Evolutionary conservation across 805 yeast species (phyloP).

Genomic region (Kregervanrija fluxuum): DNA sequence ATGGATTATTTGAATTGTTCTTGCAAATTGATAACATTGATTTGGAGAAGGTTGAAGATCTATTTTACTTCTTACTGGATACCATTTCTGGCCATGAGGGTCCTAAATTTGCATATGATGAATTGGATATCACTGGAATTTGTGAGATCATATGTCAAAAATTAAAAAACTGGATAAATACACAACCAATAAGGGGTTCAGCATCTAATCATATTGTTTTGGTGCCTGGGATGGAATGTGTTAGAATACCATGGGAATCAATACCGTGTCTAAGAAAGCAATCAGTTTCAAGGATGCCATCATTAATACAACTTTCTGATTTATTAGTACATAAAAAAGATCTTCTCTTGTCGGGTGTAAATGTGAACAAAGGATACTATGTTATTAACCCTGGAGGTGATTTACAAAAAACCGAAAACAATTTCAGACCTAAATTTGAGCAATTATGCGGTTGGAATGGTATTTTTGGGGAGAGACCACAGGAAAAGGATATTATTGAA

Average conservation of each 20-base stretch:
- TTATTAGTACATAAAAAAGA: slow-evolving; percentile 23
- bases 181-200: slow-evolving; percentile 6
- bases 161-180: not conserved
- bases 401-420: slow-evolving; percentile 54
- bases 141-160: slow-evolving; percentile 15
- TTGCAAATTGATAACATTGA: slow-evolving; percentile 5
- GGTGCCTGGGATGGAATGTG: slow-evolving; percentile 59
- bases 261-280: slow-evolving; percentile 43
- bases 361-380: slow-evolving; percentile 40
- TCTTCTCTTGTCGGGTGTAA: slow-evolving; percentile 13
- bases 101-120: slow-evolving; percentile 42
- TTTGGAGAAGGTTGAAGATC: slow-evolving; percentile 42
- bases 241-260: slow-evolving; percentile 88
- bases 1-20: slow-evolving; percentile 6
- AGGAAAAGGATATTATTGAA: slow-evolving; percentile 42
- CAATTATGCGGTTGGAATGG: slow-evolving; percentile 44
- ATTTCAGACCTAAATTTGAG: slow-evolving; percentile 40
- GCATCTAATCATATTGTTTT: slow-evolving; percentile 52
- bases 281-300: slow-evolving; percentile 74
- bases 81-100: slow-evolving; percentile 28
- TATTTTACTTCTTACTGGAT: slow-evolving; percentile 57
- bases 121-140: slow-evolving; percentile 51
- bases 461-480: slow-evolving; percentile 46
- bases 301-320: slow-evolving; percentile 38
- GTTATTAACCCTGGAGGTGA: slow-evolving; percentile 82